Evolutionary conservation across 345 rosid genomes (phyloP).

Genomic region (Garcia nutans): DNA sequence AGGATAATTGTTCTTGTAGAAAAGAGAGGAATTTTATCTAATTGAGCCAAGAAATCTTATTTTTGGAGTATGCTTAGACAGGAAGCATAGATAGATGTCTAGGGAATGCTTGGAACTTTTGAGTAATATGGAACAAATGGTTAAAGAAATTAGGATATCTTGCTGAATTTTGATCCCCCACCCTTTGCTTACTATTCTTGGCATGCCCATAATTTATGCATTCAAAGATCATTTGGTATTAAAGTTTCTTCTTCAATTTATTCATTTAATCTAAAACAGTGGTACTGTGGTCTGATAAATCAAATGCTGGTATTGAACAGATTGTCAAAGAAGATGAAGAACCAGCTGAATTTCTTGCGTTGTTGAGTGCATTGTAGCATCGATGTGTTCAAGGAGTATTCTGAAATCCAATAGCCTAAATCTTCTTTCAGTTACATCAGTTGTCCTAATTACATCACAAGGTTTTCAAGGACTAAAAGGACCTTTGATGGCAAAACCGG

Average conservation of each 20-base stretch:
- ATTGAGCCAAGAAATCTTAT: background rate
- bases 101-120: background rate
- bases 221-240: background rate
- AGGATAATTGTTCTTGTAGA: background rate
- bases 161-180: background rate
- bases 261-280: background rate
- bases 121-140: background rate
- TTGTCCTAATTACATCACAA: constrained; percentile 16
- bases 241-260: constrained; percentile 1
- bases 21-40: background rate
- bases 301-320: constrained; percentile 38
- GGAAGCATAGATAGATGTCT: background rate
- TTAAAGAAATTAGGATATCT: background rate
- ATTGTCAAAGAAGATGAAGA: constrained; percentile 78
- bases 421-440: constrained; percentile 21
- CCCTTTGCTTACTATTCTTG: background rate
- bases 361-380: constrained; percentile 48
- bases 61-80: background rate
- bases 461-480: constrained; percentile 17
- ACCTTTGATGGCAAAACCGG: constrained; percentile 26
- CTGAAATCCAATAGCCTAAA: constrained; percentile 18
- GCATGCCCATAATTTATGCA: background rate
- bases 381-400: constrained; percentile 22
- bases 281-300: constrained; percentile 5
- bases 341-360: constrained; percentile 63